Evolutionary conservation across 2,329 filamentous ascomycete species (phyloP).

Genomic region (Monascus ruber): DNA sequence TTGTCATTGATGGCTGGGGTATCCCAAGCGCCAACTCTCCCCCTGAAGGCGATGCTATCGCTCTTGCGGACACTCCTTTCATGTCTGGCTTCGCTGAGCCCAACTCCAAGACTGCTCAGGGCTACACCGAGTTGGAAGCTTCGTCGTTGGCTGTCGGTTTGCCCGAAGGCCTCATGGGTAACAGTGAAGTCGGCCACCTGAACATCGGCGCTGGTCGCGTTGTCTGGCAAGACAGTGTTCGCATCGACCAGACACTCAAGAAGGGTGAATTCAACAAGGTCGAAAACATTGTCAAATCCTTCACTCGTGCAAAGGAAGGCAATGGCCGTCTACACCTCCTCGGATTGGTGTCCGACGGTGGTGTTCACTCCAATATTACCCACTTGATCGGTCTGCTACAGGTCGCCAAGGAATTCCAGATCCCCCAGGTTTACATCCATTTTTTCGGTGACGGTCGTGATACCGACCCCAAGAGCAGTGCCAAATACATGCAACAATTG

Average conservation of each 20-base stretch:
- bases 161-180: constrained; percentile 95
- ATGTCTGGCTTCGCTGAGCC: constrained; percentile 74
- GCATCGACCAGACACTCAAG: constrained; percentile 89
- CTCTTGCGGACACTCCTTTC: constrained; percentile 79
- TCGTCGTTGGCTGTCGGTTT: constrained; percentile 92
- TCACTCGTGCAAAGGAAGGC: constrained; percentile 69
- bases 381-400: constrained; percentile 80
- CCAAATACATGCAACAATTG: constrained; percentile 77
- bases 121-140: constrained; percentile 86
- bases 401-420: constrained; percentile 75
- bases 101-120: constrained; percentile 62
- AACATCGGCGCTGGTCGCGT: constrained; percentile 97
- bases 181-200: constrained; percentile 95
- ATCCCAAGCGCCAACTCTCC: constrained; percentile 69
- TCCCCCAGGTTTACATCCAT: constrained; percentile 93
- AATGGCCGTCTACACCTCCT: constrained; percentile 88
- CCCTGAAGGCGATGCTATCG: constrained; percentile 87
- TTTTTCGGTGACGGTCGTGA: constrained; percentile 98
- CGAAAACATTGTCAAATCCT: constrained; percentile 63
- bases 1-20: constrained; percentile 99
- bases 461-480: constrained; percentile 90
- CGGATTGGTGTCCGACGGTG: constrained; percentile 87
- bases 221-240: constrained; percentile 96
- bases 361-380: constrained; percentile 92
- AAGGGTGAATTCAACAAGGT: constrained; percentile 67